Evolutionary conservation across 23 red algal species (phyloP).

Genomic region (Gracilaria gracilis): DNA sequence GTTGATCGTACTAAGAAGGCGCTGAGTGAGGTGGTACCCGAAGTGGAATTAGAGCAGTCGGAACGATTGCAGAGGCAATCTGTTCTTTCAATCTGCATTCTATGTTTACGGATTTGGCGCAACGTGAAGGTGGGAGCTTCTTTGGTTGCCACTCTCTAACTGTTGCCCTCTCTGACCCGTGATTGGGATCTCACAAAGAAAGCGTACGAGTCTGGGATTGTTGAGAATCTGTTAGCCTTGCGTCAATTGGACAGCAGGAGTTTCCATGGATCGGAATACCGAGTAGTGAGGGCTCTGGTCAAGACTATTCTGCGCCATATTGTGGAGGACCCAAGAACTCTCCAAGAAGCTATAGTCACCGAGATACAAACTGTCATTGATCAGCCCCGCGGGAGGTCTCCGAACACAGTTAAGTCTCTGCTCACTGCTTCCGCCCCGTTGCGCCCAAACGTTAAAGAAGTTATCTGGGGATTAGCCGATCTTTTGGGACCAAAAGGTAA

Average conservation of each 20-base stretch:
- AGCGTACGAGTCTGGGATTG: conserved; percentile 20
- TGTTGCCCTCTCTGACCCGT: conserved; percentile 38
- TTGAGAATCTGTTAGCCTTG: conserved; percentile 32
- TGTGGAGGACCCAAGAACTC: conserved; percentile 66
- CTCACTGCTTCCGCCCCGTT: conserved; percentile 50
- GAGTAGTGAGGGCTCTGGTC: conserved; percentile 37
- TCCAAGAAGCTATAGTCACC: conserved; percentile 66
- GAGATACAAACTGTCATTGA: conserved; percentile 43
- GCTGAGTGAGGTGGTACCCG: not conserved
- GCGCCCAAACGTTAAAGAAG: conserved; percentile 52
- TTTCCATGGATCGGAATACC: conserved; percentile 15
- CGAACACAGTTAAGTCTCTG: conserved; percentile 42
- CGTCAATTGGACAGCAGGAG: conserved; percentile 25
- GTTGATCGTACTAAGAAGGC: conserved; percentile 8
- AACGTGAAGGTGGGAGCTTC: conserved; percentile 49
- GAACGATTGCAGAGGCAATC: conserved; percentile 16
- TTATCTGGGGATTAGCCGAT: conserved; percentile 38
- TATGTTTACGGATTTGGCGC: conserved; percentile 25
- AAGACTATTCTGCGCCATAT: conserved; percentile 68
- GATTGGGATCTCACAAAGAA: conserved; percentile 51
- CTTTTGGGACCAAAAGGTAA: conserved; percentile 10
- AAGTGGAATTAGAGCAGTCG: not conserved
- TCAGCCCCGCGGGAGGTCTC: conserved; percentile 22
- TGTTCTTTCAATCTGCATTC: conserved; percentile 22
- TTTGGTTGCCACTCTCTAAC: conserved; percentile 60